Base-by-base conservation (phyloP, 2,329 filamentous ascomycete species). In the Cercospora sesami region DNA sequence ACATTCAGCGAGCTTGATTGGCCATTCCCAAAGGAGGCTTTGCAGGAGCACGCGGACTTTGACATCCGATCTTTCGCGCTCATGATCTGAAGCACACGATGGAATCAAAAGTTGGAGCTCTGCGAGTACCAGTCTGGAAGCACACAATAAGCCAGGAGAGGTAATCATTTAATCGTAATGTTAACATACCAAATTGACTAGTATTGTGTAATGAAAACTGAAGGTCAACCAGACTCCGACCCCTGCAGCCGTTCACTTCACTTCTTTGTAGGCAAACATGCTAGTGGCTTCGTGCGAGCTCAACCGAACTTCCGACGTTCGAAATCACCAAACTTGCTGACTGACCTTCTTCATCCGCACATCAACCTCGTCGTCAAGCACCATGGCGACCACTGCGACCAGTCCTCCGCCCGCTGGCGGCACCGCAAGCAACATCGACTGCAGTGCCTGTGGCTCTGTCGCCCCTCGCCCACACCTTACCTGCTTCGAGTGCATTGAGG, bases 61-160 rank as follows among this genome's bases (percentile, higher is more conserved):
- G 66, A 68, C 23, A 53, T 68, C 10, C 48, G 64, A 36, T 48
- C 53, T n/a, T 68, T 68, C 21, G 66, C 66, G 18, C 63, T 68
- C n/a, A 65, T 68, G 62, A 59, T 68, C 26, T 68, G 55, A 55
- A 51, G 26, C 6, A 33, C 28, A 1, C 23, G 7, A 9, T 26
- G 1, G 14, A 36, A 26, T 6, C 7, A 26, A 26, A n/a, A 26
- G 5, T n/a, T 5, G 4, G 21, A 39, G 33, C n/a, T 16, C 12
- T 42, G 21, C 21, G 9, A 60, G 58, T 26, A 39, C 18, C 58
- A 60, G 33, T 26, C 39, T 60, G 9, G 21, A 4, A 1, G 10
- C 21, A 14, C 14, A 26, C 31, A 23, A n/a, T 2, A 14, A 30
- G 2, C 6, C 23, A 55, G 12, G 2, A 3, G 23, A 53, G 5